Evolutionary conservation across 805 yeast species (phyloP).

Genomic region (Hanseniaspora guilliermondii): DNA sequence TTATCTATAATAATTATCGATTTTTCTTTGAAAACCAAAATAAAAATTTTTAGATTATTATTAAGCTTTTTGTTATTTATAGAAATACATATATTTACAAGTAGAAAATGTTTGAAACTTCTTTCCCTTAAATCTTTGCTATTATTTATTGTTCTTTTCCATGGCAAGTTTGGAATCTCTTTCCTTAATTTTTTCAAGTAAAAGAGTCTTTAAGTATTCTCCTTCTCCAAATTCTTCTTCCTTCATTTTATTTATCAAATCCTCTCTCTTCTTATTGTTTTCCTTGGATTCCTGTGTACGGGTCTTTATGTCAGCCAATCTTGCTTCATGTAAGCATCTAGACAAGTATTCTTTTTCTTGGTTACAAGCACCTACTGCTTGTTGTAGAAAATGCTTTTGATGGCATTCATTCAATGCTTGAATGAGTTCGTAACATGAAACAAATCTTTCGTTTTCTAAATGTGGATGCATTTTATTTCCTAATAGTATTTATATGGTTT

Average conservation of each 20-base stretch:
- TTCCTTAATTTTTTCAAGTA: constrained; percentile 41
- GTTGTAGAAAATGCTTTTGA: constrained; percentile 48
- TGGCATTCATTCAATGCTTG: constrained; percentile 87
- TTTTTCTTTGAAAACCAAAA: neutral
- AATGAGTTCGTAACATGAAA: constrained; percentile 69
- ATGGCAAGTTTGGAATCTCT: constrained; percentile 18
- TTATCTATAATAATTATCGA: no score
- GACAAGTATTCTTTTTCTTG: constrained; percentile 67
- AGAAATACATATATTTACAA: neutral
- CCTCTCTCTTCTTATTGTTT: constrained; percentile 42
- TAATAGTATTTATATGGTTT: neutral
- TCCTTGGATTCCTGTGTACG: constrained; percentile 41
- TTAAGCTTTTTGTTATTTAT: neutral
- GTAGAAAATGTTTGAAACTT: neutral
- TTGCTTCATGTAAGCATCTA: constrained; percentile 67
- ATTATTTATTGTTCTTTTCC: constrained; percentile 1
- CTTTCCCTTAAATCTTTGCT: neutral
- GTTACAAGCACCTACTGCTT: constrained; percentile 75
- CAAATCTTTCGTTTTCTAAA: constrained; percentile 37
- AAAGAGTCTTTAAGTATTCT: constrained; percentile 50
- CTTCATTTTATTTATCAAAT: constrained; percentile 46
- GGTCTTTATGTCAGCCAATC: constrained; percentile 50
- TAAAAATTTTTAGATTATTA: neutral
- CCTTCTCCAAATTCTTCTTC: constrained; percentile 77
- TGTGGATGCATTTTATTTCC: constrained; percentile 43